A percentile compares a stretch with the other conserved stretches of the same genome.
Evolutionary conservation across 306 rosid genomes (phyloP).

Genomic region (Quercus robur): DNA sequence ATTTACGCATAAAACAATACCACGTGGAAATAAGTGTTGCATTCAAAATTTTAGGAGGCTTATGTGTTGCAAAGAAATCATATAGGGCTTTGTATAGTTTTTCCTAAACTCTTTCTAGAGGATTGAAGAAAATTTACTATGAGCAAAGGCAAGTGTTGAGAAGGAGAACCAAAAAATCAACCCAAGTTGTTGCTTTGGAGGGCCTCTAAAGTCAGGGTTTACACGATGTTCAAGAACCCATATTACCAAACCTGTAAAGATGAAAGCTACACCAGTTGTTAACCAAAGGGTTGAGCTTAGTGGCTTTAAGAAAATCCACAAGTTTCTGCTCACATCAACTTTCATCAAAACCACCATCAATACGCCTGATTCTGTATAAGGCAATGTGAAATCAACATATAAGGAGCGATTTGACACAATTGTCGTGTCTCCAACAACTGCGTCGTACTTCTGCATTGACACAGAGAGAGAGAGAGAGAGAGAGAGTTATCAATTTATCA

Average conservation of each 20-base stretch:
- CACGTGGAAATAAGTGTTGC: too few relatives aligned
- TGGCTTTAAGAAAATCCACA: constrained; percentile 46
- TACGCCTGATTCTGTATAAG: constrained; percentile 3
- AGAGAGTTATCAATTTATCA: too few relatives aligned
- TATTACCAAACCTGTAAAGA: constrained; percentile 31
- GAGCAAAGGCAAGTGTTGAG: constrained; percentile 36
- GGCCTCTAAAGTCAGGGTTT: constrained; percentile 35
- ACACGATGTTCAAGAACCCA: constrained; percentile 39
- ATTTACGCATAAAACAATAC: too few relatives aligned
- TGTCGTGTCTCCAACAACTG: constrained; percentile 18
- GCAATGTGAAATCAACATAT: constrained; percentile 8
- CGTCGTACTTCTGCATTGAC: constrained; percentile 5
- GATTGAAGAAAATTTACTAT: neutral
- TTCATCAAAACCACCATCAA: neutral
- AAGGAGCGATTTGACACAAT: neutral
- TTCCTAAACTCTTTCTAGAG: too few relatives aligned
- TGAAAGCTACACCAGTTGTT: constrained; percentile 20
- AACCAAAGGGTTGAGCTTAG: constrained; percentile 29
- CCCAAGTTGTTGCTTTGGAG: constrained; percentile 32
- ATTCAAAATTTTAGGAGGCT: too few relatives aligned
- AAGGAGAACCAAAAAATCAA: constrained; percentile 46
- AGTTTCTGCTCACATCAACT: neutral
- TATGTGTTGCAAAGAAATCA: too few relatives aligned
- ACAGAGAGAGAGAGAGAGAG: too few relatives aligned
- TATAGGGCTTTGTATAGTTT: too few relatives aligned